Evolutionary conservation across 768 basidiomycete species (phyloP), one percentile per base, ranked within the genome.

Genomic region (Agrocybe praecox): DNA sequence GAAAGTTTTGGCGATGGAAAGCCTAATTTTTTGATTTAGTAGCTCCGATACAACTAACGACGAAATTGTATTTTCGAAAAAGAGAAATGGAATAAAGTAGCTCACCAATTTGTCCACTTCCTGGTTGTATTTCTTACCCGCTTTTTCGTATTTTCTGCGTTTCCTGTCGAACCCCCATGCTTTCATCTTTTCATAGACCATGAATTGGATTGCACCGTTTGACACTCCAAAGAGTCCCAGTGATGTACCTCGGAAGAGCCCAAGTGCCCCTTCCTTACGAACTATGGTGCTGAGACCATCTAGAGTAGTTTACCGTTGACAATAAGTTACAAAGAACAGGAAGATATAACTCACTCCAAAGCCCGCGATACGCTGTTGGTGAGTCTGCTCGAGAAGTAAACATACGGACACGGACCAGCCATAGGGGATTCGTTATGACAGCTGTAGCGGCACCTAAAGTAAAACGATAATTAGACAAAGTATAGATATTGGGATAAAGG

Each of bases 341-440:
- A 9, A 29, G 9, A 54, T 50, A 46, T 47, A 5, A 72, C 88
- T 57, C 58, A 94, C 94, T 77, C 84, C 84, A 89, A 55, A 95
- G 77, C 9, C 89, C 86, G 17, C 86, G 84, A 71, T 98, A 98
- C 1, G 94, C 86, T 2, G 70, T 76, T 9, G 90, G 85, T 42
- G 88, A 84, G 53, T 83, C 80, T 24, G 82, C 71, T 10, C 75
- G 76, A 1, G 94, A 89, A 1, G 95, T 94, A 68, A 97, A 99
- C 87, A 98, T 95, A 57, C 97, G 86, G 9, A 97, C 96, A 76
- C 96, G 92, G 53, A 98, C 90, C 14, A 98, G 90, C 96, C 96
- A 98, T 63, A 98, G 86, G 0, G 96, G 97, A 71, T 99, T 98
- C 7, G 96, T 99, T 68, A 97, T 81, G 65, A 98, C 76, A 0